Base-by-base conservation (phyloP, 352 stramenopile genomes). In the Thraustochytrium striatum region DNA sequence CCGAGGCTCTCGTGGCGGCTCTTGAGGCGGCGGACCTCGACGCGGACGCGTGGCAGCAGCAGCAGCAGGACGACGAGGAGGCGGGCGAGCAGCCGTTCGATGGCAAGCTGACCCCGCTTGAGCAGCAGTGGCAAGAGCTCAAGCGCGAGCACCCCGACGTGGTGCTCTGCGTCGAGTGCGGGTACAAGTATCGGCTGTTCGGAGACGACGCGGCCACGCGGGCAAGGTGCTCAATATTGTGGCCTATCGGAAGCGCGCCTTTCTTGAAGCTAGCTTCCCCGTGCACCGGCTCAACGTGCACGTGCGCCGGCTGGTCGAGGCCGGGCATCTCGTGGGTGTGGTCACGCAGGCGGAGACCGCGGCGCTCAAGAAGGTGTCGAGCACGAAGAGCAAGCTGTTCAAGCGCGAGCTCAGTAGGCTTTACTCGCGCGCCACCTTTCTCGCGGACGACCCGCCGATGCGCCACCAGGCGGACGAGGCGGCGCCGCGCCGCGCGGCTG, bases 131-230 rank as follows among this genome's bases (percentile, higher is more conserved):
- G 19, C 80, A 87, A 53, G 81, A 59, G 33, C 78, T 94, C 58
- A 86, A 86, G n/a, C 65, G 35, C 21, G 38, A 59, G 43, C 35
- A 75, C 61, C 79, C 81, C 43, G 61, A 75, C 25, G 65, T 61
- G 11, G 32, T 75, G 11, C 44, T 75, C 41, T 61, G 44, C 25
- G 52, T 93, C 36, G 87, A 93, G 83, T 92, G 87, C 73, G 89
- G 89, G 35, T 94, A 94, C 70, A 88, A 88, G 75, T 90, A 91
- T 82, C 83, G 88, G 2, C 84, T 92, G 32, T 94, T 94, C 61
- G 88, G 84, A 1, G 55, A 89, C 7, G 89, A 92, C 79, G 89
- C 89, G 0, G 82, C 72, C 19, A 33, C 47, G 84, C 82, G 0
- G 78, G 83, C 11, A 68, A 90, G 70, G 50, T 59, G 21, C 44